phyloP scores from a whole-genome alignment of 257 asterid genomes.

The Nicotiana attenuata region DNA sequence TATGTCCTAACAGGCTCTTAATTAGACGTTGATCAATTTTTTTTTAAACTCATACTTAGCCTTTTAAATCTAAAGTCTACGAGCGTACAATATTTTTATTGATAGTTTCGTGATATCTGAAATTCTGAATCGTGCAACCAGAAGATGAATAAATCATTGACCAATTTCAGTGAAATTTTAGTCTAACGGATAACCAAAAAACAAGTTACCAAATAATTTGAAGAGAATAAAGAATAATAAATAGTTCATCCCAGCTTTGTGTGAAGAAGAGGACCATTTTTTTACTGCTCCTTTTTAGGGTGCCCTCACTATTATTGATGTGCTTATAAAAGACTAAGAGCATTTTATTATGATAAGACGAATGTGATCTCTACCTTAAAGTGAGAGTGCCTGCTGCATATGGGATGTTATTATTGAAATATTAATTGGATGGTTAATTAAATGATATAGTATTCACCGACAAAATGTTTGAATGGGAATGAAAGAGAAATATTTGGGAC shows the following conservation, averaged over 20 bases:
- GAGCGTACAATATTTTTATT: neutral
- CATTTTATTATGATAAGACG: neutral
- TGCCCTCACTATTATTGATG: neutral
- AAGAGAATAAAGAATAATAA: too few relatives aligned
- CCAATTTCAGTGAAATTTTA: neutral
- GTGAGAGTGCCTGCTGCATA: neutral
- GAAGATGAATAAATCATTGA: neutral
- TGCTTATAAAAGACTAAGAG: neutral
- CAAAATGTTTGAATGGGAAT: neutral
- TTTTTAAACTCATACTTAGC: neutral
- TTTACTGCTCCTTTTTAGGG: neutral
- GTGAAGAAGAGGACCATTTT: neutral
- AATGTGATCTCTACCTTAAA: neutral
- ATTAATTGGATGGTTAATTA: neutral
- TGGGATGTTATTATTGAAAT: neutral
- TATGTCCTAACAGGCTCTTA: too few relatives aligned
- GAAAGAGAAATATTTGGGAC: neutral
- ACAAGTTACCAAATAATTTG: neutral
- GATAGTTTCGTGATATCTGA: neutral
- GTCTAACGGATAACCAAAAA: neutral
- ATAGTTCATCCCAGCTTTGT: neutral
- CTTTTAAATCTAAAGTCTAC: neutral
- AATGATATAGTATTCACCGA: neutral
- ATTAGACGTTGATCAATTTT: neutral
- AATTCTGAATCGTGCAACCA: neutral